phyloP scores from a whole-genome alignment of 2,329 filamentous ascomycete genomes.

The Geoglossum cookeanum region DNA sequence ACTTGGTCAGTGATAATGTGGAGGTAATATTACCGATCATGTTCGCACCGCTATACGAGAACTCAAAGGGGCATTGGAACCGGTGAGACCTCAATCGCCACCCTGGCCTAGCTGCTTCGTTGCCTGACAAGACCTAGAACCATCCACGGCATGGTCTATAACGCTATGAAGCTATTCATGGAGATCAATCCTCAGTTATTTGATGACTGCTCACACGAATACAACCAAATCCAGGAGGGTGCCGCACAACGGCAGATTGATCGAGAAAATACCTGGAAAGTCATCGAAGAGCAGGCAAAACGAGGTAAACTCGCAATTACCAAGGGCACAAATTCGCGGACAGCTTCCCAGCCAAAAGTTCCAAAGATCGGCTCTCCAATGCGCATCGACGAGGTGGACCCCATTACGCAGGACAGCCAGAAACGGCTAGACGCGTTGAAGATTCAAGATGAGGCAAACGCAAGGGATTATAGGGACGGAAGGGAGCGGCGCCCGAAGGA shows the following conservation, averaged over 20 bases:
- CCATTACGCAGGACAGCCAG: conserved; percentile 62
- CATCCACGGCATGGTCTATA: conserved; percentile 99
- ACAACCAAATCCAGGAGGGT: conserved; percentile 88
- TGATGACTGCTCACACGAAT: conserved; percentile 95
- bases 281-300: conserved; percentile 61
- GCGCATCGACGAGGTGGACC: conserved; percentile 52
- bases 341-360: conserved; percentile 23
- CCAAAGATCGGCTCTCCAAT: conserved; percentile 23
- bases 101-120: background rate
- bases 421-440: conserved; percentile 79
- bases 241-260: conserved; percentile 67
- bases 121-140: conserved; percentile 41
- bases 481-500: conserved; percentile 24
- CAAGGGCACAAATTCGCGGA: conserved; percentile 17
- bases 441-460: conserved; percentile 52
- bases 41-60: conserved; percentile 96
- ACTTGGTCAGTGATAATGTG: conserved; percentile 95
- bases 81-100: conserved; percentile 37
- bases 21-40: conserved; percentile 97
- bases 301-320: conserved; percentile 35
- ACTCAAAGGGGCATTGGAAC: conserved; percentile 99
- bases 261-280: conserved; percentile 77
- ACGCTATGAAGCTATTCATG: conserved; percentile 99
- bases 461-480: conserved; percentile 30
- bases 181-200: conserved; percentile 98